Evolutionary conservation across 345 rosid genomes (phyloP).

Genomic region (Citrus hindsii): DNA sequence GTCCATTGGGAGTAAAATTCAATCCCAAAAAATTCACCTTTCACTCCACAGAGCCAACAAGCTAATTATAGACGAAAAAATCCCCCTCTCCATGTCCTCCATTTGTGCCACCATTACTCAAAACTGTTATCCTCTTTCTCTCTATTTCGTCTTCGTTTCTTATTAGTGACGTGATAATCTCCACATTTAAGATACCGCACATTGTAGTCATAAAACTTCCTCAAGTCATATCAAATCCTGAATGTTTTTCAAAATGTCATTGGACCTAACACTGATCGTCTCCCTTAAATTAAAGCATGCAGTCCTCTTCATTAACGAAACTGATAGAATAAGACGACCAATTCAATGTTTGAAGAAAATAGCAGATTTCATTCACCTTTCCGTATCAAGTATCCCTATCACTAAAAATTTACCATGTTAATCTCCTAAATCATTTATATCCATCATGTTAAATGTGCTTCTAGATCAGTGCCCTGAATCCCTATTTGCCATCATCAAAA

Average conservation of each 20-base stretch:
- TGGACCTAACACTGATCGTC: background rate
- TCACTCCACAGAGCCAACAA: background rate
- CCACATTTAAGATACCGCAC: background rate
- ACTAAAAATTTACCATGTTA: background rate
- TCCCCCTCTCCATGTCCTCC: background rate
- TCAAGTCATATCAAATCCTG: background rate
- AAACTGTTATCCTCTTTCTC: background rate
- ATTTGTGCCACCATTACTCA: background rate
- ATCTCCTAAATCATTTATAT: background rate
- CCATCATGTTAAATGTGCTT: background rate
- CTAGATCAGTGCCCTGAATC: background rate
- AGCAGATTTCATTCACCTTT: background rate
- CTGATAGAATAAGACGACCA: background rate
- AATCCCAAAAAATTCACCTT: background rate
- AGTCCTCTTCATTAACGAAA: background rate
- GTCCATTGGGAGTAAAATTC: background rate
- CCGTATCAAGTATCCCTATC: background rate
- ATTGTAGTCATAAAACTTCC: background rate
- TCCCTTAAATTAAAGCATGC: background rate
- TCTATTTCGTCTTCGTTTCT: background rate
- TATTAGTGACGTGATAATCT: background rate
- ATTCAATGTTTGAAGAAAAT: background rate
- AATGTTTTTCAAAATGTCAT: background rate
- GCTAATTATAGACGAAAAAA: background rate
- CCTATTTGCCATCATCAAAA: background rate